Evolutionary conservation across 2,329 filamentous ascomycete species (phyloP), one percentile per base, ranked within the genome.

Genomic region (Tolypocladium paradoxum): DNA sequence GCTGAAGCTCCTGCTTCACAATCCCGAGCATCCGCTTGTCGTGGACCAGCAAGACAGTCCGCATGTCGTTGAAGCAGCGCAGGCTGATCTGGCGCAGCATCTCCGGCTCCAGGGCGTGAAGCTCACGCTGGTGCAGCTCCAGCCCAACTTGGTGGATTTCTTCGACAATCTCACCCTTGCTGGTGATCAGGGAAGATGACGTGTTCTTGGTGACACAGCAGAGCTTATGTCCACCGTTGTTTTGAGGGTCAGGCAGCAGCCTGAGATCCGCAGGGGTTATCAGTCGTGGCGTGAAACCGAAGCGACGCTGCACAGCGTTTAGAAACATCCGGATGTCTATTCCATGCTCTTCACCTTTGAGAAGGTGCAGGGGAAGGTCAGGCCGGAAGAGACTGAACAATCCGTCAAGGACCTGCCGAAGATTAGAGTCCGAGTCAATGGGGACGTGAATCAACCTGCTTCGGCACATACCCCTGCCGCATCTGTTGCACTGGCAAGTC

Each of bases 21-120:
- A 73, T 64, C 9, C 69, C 69, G 1, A 73, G 57, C 67, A 73
- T 71, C 3, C 71, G 66, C 54, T 74, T 73, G 56, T 74, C 71
- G 53, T 73, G 71, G 1, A 70, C 65, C 1, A 74, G 55, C 11
- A 73, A 56, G 6, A 73, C 60, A 0, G 70, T 73, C 0, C 70
- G 65, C 57, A 73, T 59, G 52, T 73, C 70, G 43, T 73, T 73
- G 52, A 71, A 67, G 50, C 70, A 71, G 9, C 65, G 60, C 1
- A 70, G 57, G 36, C 65, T 64, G 24, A 73, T 34, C 45, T 72
- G 64, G 0, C 64, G 66, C 7, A 71, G 55, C 6, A 72, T 57
- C 20, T 68, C 61, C 0, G 61, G 58, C 0, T 61, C 57, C 2
- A 74, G 33, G 0, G 57, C 61, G 1, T 63, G 50, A 0, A 73